A percentile compares a stretch with the other conserved stretches of the same genome.
These are phyloP conservation scores for Paramecium biaurelia DNA, from an alignment of 73 alveolate genomes.

Conservation along the genomic window DNA sequence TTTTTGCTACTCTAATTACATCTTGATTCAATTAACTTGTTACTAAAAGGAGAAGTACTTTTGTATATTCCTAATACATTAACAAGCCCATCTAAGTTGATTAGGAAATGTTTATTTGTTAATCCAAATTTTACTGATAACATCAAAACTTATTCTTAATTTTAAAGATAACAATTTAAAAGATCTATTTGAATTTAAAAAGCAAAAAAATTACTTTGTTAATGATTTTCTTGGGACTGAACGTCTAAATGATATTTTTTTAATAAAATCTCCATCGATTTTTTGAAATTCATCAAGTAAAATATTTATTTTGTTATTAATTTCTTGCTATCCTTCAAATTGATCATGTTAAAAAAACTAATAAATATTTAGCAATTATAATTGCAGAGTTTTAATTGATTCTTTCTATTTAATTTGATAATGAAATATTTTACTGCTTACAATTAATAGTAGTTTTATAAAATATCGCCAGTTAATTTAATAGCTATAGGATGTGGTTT, in stretches of 20 bases:
- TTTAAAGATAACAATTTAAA: neutral
- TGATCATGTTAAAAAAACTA: neutral
- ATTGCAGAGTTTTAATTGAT: neutral
- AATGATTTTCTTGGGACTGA: neutral
- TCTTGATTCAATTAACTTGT: neutral
- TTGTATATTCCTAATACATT: neutral
- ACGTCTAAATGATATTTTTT: neutral
- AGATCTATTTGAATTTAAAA: neutral
- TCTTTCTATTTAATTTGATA: neutral
- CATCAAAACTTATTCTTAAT: conserved; percentile 3
- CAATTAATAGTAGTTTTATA: neutral
- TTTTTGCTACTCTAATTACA: neutral
- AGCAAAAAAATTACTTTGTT: neutral
- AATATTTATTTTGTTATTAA: neutral
- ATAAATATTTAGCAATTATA: neutral
- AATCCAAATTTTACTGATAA: neutral
- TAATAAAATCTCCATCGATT: neutral
- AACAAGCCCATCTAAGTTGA: neutral
- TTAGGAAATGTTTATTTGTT: neutral
- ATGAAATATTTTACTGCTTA: neutral
- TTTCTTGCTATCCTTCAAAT: neutral
- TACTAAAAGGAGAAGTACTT: neutral
- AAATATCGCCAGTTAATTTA: neutral
- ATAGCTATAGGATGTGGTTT: conserved; percentile 10
- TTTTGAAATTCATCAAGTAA: neutral